Conservation (phyloP, 1,139 yeast genomes). For the Pneumocystis sp. region DNA sequence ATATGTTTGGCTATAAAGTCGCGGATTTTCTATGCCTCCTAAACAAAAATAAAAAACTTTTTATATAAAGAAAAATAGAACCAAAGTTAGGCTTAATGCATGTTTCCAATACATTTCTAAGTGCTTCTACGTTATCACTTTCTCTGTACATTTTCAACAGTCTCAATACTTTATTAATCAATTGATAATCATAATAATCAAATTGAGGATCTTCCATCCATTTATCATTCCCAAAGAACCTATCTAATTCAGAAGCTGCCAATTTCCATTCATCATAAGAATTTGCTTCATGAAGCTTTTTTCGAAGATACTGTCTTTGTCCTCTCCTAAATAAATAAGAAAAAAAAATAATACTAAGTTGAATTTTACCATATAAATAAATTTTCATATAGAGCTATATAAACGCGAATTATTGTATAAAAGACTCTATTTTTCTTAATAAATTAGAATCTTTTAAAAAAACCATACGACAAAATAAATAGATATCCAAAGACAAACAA, state of each 20-base stretch:
- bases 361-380: not conserved
- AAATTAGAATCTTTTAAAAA: not conserved
- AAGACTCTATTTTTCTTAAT: not conserved
- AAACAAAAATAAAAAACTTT: not conserved
- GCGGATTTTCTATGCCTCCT: conserved; percentile 47
- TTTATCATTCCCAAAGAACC: conserved; percentile 40
- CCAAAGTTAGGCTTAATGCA: conserved; percentile 64
- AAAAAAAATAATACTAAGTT: conserved; percentile 18
- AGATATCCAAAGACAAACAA: not conserved
- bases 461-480: not conserved
- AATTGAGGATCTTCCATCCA: conserved; percentile 54
- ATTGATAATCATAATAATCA: conserved; percentile 53
- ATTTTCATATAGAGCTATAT: not conserved
- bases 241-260: conserved; percentile 45
- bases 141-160: conserved; percentile 30
- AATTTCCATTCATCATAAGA: conserved; percentile 49
- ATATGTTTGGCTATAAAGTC: conserved; percentile 57
- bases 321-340: conserved; percentile 40
- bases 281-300: conserved; percentile 34
- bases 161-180: conserved; percentile 38
- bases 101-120: conserved; percentile 45
- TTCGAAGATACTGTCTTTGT: conserved; percentile 36
- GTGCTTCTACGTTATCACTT: conserved; percentile 30
- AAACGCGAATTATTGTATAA: not conserved
- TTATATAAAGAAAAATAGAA: conserved; percentile 19